Conservation (phyloP, 164 flowering plant species). For the Chimonanthus salicifolius region DNA sequence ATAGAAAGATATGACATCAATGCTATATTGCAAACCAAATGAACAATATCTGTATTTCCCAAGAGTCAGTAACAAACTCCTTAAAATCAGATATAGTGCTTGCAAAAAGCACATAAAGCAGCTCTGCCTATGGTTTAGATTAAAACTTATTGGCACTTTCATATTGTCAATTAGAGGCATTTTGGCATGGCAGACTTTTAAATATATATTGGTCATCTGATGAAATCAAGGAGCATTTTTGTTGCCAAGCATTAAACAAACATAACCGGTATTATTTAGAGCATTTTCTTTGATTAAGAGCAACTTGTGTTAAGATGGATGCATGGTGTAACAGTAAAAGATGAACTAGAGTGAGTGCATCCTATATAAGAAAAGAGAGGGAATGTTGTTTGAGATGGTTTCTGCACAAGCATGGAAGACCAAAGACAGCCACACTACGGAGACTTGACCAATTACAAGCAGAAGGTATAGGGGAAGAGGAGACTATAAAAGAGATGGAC, state of each 20-base stretch:
- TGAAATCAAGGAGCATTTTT: slow-evolving; percentile 3
- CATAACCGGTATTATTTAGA: neutral
- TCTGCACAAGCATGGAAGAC: too few relatives aligned
- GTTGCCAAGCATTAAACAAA: neutral
- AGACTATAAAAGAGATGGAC: too few relatives aligned
- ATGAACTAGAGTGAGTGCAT: too few relatives aligned
- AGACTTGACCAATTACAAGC: too few relatives aligned
- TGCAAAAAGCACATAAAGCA: neutral
- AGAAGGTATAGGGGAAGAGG: too few relatives aligned
- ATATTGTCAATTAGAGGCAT: neutral
- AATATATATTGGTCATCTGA: neutral
- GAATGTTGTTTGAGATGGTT: too few relatives aligned
- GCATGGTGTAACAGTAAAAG: too few relatives aligned
- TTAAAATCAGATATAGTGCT: neutral
- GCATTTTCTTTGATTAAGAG: too few relatives aligned
- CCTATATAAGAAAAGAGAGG: too few relatives aligned
- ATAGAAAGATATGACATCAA: slow-evolving; percentile 3
- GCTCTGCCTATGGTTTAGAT: neutral
- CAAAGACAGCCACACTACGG: too few relatives aligned
- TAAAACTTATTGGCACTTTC: neutral
- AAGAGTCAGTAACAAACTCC: neutral
- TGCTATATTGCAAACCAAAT: neutral
- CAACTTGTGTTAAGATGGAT: too few relatives aligned
- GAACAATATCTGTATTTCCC: neutral
- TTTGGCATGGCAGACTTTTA: neutral